Percentiles rank a stretch among this genome's conserved stretches.
Evolutionary conservation across 2,329 filamentous ascomycete species (phyloP).

Genomic region (Cercospora sp.): DNA sequence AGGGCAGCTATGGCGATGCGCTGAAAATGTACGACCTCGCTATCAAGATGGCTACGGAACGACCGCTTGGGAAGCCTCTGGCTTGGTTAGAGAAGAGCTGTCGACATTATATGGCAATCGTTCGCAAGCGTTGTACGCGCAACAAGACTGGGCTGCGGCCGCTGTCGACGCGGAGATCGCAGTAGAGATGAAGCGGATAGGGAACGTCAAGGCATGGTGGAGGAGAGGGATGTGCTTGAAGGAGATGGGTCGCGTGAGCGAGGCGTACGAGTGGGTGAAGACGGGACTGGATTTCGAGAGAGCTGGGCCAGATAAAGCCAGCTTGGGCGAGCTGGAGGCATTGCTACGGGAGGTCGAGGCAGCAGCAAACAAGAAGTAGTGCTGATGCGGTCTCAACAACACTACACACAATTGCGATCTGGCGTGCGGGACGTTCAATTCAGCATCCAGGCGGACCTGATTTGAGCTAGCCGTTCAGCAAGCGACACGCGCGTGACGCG

Average conservation of each 20-base stretch:
- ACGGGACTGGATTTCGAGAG: constrained; percentile 67
- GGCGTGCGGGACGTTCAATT: background rate
- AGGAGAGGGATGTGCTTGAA: constrained; percentile 77
- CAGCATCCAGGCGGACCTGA: background rate
- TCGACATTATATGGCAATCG: constrained; percentile 79
- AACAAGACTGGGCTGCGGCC: constrained; percentile 79
- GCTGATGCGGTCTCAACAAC: background rate
- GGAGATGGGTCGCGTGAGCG: constrained; percentile 86
- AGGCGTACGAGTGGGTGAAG: constrained; percentile 77
- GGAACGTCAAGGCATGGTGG: constrained; percentile 96
- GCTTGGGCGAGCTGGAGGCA: constrained; percentile 37
- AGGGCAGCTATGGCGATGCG: constrained; percentile 72
- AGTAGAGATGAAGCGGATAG: constrained; percentile 80
- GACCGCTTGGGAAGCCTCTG: constrained; percentile 86
- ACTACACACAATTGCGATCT: background rate
- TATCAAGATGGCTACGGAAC: constrained; percentile 79
- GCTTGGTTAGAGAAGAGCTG: constrained; percentile 81
- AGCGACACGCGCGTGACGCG: background rate
- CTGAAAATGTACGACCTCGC: constrained; percentile 81
- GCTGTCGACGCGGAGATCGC: constrained; percentile 85
- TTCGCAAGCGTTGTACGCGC: constrained; percentile 84
- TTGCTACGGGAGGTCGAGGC: constrained; percentile 34
- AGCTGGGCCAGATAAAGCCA: constrained; percentile 37
- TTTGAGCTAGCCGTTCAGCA: background rate
- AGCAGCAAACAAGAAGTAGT: constrained; percentile 21